Base-by-base conservation (phyloP, 495 filamentous ascomycete genomes). In the Trichodelitschia bisporula region DNA sequence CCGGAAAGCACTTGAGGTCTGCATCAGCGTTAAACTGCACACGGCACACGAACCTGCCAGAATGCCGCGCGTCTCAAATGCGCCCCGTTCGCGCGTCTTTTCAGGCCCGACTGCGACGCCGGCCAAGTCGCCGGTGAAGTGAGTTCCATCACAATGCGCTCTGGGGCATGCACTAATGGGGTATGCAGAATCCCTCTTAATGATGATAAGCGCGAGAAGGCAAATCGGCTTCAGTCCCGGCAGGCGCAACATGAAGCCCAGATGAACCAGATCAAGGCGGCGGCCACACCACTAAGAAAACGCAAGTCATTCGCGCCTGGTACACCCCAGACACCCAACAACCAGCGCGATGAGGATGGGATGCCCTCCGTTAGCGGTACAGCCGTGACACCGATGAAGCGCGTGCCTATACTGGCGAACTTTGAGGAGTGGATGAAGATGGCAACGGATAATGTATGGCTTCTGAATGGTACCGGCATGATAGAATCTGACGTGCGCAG, bases 371-470 rank as follows among this genome's bases (percentile, higher is more conserved):
- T 77, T 18, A 64, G 58, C 30, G 65, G 66, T 19, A 62, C 55
- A 26, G 76, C 70, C 11, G 74, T 92, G 29, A 95, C 86, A 18
- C 86, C 86, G 11, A 80, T 92, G 73, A 90, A 92, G 59, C 75
- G 86, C 25, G 77, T 91, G 19, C 89, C 86, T 0, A 75, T 99
- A 33, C 48, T 95, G 31, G 89, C 89, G 31, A 95, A 95, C 52
- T 99, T 95, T 43, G 86, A 99, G 50, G 89, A 99, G 46, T 95
- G 86, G 86, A 95, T 99, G 89, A 99, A 95, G 64, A 83, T 95
- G 78, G 89, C 89, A 6, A 95, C 84, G 15, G 86, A 99, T 57
- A 99, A 99, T 40, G 49, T 52, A 35, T 25, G 36, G 13, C 26
- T 12, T 16, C 18, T 19, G 17, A 30, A 10, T 29, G 5, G 23